These are phyloP conservation scores for Phialocephala sp. DNA, from an alignment of 2,329 filamentous ascomycete genomes.

Conservation along the genomic window DNA sequence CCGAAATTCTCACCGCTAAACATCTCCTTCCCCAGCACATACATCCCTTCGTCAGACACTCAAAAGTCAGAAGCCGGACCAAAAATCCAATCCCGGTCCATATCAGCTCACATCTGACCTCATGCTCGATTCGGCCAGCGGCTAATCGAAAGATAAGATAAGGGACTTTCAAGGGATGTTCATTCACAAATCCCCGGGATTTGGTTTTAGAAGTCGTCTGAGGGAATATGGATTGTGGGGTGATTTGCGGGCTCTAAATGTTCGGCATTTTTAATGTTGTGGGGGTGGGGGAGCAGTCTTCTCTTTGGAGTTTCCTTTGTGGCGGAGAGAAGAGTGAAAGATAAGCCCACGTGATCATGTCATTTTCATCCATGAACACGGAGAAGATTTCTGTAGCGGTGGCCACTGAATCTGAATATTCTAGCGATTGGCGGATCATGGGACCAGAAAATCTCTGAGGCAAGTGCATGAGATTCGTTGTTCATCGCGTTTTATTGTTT, in stretches of 20 bases:
- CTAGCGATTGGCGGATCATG: no score
- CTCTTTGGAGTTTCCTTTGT: no score
- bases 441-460: no score
- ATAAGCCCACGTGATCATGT: no score
- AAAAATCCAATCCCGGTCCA: neutral
- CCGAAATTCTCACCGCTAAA: neutral
- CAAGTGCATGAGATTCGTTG: no score
- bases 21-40: no score
- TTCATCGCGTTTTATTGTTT: no score
- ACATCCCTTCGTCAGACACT: neutral
- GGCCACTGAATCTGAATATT: no score
- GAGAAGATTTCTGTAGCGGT: no score
- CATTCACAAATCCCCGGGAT: neutral
- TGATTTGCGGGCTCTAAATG: neutral
- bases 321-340: no score
- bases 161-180: neutral
- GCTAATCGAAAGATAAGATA: neutral
- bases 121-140: neutral
- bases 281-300: neutral
- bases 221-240: constrained; percentile 6
- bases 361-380: no score
- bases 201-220: neutral
- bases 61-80: neutral
- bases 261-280: neutral
- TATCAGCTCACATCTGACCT: neutral